These are phyloP conservation scores for Anthracocystis walkeri DNA, from an alignment of 1,284 basidiomycete genomes.

Conservation along the genomic window DNA sequence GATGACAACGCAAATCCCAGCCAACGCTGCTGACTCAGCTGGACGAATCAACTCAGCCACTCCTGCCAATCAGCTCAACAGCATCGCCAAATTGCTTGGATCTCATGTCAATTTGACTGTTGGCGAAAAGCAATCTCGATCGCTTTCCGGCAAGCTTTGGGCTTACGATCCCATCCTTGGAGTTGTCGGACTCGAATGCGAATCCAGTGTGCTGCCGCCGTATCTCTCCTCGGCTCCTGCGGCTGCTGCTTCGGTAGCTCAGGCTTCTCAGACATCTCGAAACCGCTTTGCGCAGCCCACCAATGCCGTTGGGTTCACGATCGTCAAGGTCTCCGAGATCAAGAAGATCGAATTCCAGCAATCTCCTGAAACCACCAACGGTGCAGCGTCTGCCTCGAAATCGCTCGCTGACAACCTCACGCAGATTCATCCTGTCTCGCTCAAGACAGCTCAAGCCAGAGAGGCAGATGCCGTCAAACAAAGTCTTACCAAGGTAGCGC, in stretches of 20 bases:
- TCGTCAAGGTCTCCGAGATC: conserved; percentile 61
- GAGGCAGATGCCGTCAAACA: conserved; percentile 55
- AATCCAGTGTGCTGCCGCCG: conserved; percentile 24
- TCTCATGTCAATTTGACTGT: conserved; percentile 39
- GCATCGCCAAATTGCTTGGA: conserved; percentile 43
- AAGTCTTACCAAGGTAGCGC: conserved; percentile 49
- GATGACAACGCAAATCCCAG: conserved; percentile 23
- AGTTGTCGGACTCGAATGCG: conserved; percentile 61
- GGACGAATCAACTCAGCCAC: conserved; percentile 17
- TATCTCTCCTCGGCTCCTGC: conserved; percentile 43
- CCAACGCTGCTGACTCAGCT: conserved; percentile 21
- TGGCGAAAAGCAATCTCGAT: conserved; percentile 38
- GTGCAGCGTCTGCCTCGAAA: conserved; percentile 11
- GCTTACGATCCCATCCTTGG: conserved; percentile 61
- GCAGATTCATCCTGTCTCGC: conserved; percentile 39
- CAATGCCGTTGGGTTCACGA: conserved; percentile 55
- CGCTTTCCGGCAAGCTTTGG: conserved; percentile 61
- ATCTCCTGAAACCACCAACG: conserved; percentile 13
- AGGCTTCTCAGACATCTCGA: conserved; percentile 41
- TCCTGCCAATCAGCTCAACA: conserved; percentile 33
- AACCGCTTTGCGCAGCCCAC: conserved; percentile 32
- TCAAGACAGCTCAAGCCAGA: conserved; percentile 48
- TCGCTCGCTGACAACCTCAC: conserved; percentile 29
- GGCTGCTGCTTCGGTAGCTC: conserved; percentile 47
- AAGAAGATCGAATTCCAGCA: conserved; percentile 50